A percentile compares a stretch with the other conserved stretches of the same genome.
Conservation (phyloP, 345 rosid species). For the Jatropha curcas region DNA sequence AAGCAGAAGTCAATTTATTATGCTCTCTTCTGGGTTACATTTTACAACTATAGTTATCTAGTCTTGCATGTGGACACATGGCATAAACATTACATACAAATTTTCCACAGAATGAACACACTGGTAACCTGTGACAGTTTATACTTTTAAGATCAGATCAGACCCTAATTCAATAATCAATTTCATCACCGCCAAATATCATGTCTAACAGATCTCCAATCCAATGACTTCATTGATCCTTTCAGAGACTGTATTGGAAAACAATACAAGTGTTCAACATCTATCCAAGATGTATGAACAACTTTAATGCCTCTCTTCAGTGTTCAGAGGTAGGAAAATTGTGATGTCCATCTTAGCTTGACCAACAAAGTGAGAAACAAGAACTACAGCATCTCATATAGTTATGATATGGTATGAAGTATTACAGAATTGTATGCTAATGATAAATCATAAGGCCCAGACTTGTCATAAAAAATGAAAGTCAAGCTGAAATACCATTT, state of each 20-base stretch:
- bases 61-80: background rate
- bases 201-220: background rate
- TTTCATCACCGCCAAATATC: background rate
- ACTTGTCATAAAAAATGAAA: background rate
- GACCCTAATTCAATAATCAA: background rate
- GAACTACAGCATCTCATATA: background rate
- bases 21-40: background rate
- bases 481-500: conserved; percentile 61
- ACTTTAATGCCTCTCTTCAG: background rate
- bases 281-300: background rate
- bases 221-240: background rate
- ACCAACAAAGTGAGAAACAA: background rate
- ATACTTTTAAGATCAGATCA: background rate
- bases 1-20: background rate
- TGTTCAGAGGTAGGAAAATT: background rate
- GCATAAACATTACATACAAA: background rate
- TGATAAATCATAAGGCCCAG: background rate
- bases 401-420: background rate
- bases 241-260: background rate
- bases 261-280: background rate
- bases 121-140: background rate
- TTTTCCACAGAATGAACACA: background rate
- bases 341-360: background rate
- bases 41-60: background rate
- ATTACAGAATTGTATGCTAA: background rate